phyloP scores from a whole-genome alignment of 2,329 filamentous ascomycete genomes.

The Trichophyton rubrum region DNA sequence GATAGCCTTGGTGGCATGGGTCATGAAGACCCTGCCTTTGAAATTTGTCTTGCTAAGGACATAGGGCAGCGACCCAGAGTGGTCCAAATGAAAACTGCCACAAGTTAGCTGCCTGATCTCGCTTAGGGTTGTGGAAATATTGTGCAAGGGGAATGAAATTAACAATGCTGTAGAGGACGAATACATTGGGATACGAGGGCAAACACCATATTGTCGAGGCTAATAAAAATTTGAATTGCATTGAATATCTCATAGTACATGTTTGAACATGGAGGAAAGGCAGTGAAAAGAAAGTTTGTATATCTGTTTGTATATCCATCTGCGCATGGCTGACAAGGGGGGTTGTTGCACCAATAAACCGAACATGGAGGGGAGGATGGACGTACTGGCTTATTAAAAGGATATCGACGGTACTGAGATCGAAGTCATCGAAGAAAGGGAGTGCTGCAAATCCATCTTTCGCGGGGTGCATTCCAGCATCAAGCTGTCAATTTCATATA shows the following conservation, averaged over 20 bases:
- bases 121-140: background rate
- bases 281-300: background rate
- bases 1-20: conserved; percentile 96
- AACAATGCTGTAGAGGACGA: background rate
- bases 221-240: background rate
- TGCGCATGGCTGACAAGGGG: background rate
- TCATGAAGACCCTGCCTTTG: conserved; percentile 95
- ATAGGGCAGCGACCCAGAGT: conserved; percentile 96
- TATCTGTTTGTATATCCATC: background rate
- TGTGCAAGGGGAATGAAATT: background rate
- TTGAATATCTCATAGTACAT: conserved; percentile 6
- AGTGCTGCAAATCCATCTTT: conserved; percentile 89
- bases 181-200: background rate
- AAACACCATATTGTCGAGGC: background rate
- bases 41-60: conserved; percentile 98
- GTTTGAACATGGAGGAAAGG: background rate
- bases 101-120: background rate
- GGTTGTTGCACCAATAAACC: background rate
- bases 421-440: conserved; percentile 97
- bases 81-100: conserved; percentile 86
- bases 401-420: conserved; percentile 91
- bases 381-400: conserved; percentile 99
- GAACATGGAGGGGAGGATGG: conserved; percentile 15
- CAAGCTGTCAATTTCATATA: conserved; percentile 51
- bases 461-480: conserved; percentile 91